phyloP scores from a whole-genome alignment of 805 yeast genomes.

The Yarrowia sp. region DNA sequence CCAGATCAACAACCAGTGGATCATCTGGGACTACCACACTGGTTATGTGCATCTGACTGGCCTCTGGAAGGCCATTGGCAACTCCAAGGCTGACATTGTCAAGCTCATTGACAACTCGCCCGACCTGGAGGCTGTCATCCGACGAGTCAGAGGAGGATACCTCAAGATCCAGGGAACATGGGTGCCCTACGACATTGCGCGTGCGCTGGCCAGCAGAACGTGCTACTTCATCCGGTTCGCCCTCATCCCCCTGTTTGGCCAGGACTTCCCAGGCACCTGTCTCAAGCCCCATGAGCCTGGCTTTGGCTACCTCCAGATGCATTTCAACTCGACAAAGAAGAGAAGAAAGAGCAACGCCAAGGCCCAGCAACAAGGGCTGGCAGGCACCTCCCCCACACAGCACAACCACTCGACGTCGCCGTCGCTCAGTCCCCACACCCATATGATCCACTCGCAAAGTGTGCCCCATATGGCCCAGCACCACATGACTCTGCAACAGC shows the following conservation, averaged over 20 bases:
- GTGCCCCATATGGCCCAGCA: conserved; percentile 25
- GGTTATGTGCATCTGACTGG: conserved; percentile 91
- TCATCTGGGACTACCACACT: conserved; percentile 84
- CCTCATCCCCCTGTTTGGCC: conserved; percentile 81
- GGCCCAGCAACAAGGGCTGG: conserved; percentile 10
- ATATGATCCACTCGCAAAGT: conserved; percentile 19
- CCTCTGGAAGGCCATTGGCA: conserved; percentile 78
- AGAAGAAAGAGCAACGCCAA: conserved; percentile 30
- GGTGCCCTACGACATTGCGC: conserved; percentile 77
- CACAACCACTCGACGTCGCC: background rate
- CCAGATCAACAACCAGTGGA: conserved; percentile 70
- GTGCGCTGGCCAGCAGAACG: conserved; percentile 70
- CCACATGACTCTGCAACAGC: conserved; percentile 16
- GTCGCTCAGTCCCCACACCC: background rate
- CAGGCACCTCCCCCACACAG: background rate
- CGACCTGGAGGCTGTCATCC: conserved; percentile 64
- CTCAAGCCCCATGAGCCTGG: conserved; percentile 65
- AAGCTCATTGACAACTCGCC: conserved; percentile 70
- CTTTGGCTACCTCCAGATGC: conserved; percentile 64
- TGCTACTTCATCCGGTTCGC: conserved; percentile 80
- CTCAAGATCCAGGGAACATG: conserved; percentile 94
- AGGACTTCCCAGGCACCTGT: conserved; percentile 66
- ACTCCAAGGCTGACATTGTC: conserved; percentile 77
- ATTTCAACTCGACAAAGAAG: conserved; percentile 41
- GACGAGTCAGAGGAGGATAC: conserved; percentile 87